Percentiles rank a stretch among this genome's conserved stretches.
Evolutionary conservation across 768 basidiomycete species (phyloP).

Genomic region (Podaxis rugospora): DNA sequence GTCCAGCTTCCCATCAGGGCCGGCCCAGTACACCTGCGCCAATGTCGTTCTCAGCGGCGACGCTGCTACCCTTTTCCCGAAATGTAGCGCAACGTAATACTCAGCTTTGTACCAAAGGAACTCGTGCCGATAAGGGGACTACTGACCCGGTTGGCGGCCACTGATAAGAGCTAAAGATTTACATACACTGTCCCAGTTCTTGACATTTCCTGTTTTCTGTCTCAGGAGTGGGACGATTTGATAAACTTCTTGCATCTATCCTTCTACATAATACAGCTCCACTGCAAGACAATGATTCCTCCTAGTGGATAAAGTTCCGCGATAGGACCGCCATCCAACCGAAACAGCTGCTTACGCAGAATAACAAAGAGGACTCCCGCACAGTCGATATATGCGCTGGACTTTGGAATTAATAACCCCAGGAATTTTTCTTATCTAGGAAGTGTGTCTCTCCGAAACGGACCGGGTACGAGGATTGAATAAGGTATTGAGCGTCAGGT

Average conservation of each 20-base stretch:
- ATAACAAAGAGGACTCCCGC: neutral
- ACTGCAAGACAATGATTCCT: too few relatives aligned
- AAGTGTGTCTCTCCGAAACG: neutral
- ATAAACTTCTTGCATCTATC: neutral
- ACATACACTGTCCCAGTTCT: neutral
- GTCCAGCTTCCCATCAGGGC: constrained; percentile 34
- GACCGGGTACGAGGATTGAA: neutral
- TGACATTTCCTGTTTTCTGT: neutral
- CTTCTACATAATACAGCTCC: too few relatives aligned
- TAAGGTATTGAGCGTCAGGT: neutral
- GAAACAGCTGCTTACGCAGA: neutral
- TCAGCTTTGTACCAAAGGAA: neutral
- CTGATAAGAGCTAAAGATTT: neutral
- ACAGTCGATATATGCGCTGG: neutral
- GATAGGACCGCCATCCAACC: neutral
- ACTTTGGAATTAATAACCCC: constrained; percentile 1
- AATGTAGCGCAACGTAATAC: constrained; percentile 27
- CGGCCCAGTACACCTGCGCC: constrained; percentile 45
- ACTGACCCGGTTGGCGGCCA: neutral
- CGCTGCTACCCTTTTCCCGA: constrained; percentile 38
- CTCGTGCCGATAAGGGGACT: neutral
- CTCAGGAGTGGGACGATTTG: neutral
- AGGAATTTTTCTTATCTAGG: neutral
- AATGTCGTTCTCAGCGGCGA: constrained; percentile 47
- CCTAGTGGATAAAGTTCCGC: neutral